Evolutionary conservation across 73 alveolate species (phyloP), one percentile per base, ranked within the genome.

Genomic region (Blepharisma japonicum): DNA sequence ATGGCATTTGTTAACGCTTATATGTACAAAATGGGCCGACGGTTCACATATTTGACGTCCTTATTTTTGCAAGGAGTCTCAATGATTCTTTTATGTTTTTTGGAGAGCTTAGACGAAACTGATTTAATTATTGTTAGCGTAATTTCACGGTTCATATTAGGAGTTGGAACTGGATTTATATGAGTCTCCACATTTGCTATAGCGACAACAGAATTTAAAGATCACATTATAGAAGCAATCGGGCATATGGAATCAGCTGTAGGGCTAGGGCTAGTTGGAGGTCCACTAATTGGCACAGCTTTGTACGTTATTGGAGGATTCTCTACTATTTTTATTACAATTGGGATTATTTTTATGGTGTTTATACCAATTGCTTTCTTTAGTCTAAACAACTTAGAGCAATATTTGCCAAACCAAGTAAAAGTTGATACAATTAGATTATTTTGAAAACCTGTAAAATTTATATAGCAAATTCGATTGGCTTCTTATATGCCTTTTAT

Each of bases 191-290:
- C 74, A 61, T 18, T 14, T 25, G 14, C 74, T 1, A 61, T 25
- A 61, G 18, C 5, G 47, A 61, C 74, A 25, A 61, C 47, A 8
- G 74, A 61, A n/a, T 61, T 14, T 39, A n/a, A n/a, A 18, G 74
- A 61, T 14, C 47, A 61, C 39, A 9, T 61, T 11, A 61, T 5
- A 14, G 18, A 61, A 61, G 23, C 23, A 25, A 61, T 61, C 0
- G 74, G 47, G 23, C 38, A 8, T 18, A 61, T 61, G 49, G 74
- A 61, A 25, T 14, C 23, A 20, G 14, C 23, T 14, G 23, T n/a
- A 8, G 74, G 74, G 23, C 2, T 61, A n/a, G 74, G 74, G 11
- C 48, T 61, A 18, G 11, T 25, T 9, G 47, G 18, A 25, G 74
- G 74, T 14, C 74, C 74, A 2, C 67, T 53, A 14, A 20, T 53